These are phyloP conservation scores for Candida glucosophila DNA, from an alignment of 1,139 yeast species.

Conservation along the genomic window DNA sequence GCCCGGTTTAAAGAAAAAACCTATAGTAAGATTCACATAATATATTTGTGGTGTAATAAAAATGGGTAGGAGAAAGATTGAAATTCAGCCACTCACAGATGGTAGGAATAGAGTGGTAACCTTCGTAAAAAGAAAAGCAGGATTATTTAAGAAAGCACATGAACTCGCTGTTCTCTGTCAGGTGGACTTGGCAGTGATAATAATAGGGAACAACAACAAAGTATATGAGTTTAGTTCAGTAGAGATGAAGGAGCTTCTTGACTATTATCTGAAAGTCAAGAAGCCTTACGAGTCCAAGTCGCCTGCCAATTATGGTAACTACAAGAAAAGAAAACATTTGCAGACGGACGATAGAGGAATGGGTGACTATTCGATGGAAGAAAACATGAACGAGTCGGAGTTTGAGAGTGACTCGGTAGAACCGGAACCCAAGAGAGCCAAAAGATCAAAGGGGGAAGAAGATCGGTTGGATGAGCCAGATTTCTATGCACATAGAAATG, in stretches of 20 bases:
- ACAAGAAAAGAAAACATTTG: constrained; percentile 24
- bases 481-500: background rate
- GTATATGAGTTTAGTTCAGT: constrained; percentile 77
- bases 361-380: constrained; percentile 7
- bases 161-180: constrained; percentile 89
- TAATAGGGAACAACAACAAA: constrained; percentile 73
- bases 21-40: too few relatives aligned
- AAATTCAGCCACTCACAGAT: constrained; percentile 82
- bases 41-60: too few relatives aligned
- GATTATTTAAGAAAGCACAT: constrained; percentile 91
- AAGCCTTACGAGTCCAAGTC: constrained; percentile 48
- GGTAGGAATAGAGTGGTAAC: constrained; percentile 87
- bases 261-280: constrained; percentile 35
- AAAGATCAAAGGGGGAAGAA: constrained; percentile 8
- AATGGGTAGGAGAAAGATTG: constrained; percentile 97
- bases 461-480: background rate
- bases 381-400: constrained; percentile 19
- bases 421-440: constrained; percentile 21
- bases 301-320: constrained; percentile 51
- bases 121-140: constrained; percentile 89
- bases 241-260: constrained; percentile 53
- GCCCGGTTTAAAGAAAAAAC: too few relatives aligned
- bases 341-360: constrained; percentile 10
- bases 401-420: constrained; percentile 21
- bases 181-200: constrained; percentile 86